Evolutionary conservation across 108 stramenopile genomes (phyloP), one percentile per base, ranked within the genome.

Genomic region (Stephanodiscus minutulus): DNA sequence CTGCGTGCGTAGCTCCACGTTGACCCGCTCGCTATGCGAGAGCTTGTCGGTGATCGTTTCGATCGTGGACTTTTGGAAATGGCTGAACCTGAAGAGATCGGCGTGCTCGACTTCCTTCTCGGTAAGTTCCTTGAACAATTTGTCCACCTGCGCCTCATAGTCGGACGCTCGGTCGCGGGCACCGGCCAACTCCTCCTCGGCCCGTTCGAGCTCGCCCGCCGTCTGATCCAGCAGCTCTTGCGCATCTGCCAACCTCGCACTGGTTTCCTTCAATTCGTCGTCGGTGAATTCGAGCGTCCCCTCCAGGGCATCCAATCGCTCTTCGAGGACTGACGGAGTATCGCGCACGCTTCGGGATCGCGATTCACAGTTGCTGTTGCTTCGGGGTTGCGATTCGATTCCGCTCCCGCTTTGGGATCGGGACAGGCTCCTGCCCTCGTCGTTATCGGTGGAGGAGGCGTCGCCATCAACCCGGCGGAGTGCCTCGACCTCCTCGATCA

Each of bases 41-140:
- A 54, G 59, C 47, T 71, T 52, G 10, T 43, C 17, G 33, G 67
- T 70, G 41, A 66, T 61, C 7, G 70, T 53, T 0, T 61, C 39
- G 35, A 78, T 49, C 17, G 63, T 78, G 15, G 68, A 62, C 43
- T 49, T 47, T 71, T 78, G 69, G 28, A 66, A 71, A 24, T 71
- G 70, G 25, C 56, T 63, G 49, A 68, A 66, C 9, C 68, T 68
- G 21, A 54, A 48, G 3, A 44, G 37, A 18, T 81, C 63, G 46
- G 74, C 61, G 7, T 70, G 62, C 24, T 76, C 63, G 33, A 47
- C 48, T 8, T 58, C 62, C 25, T 43, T 60, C 31, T 68, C 48
- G 7, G 66, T 41, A 12, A 73, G 63, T 1, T 73, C 67, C 39
- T 55, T 61, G 56, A 56, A 64, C 55, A 65, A 48, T 6, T 37